These are phyloP conservation scores for Metschnikowia rubicola DNA, from an alignment of 805 yeast genomes.

Conservation along the genomic window DNA sequence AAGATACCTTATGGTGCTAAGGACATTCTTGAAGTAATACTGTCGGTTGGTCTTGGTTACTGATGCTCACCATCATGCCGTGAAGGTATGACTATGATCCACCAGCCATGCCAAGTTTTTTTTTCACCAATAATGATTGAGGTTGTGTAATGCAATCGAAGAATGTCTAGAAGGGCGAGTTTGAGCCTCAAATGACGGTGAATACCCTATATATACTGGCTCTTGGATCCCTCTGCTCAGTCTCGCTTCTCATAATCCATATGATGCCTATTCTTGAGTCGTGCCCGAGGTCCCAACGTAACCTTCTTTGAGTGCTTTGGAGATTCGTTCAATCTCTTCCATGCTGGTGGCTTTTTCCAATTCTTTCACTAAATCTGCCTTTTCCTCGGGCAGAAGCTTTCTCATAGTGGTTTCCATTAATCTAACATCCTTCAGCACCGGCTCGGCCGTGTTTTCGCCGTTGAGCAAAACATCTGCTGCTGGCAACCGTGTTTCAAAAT, in stretches of 20 bases:
- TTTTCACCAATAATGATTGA: too few relatives aligned
- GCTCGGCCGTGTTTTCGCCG: conserved; percentile 1
- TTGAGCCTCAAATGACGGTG: too few relatives aligned
- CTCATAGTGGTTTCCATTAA: conserved; percentile 34
- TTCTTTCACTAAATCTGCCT: conserved; percentile 46
- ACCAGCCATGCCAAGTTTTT: too few relatives aligned
- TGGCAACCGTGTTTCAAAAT: conserved; percentile 22
- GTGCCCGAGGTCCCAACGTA: conserved; percentile 1
- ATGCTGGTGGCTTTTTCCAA: conserved; percentile 63
- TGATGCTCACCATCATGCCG: too few relatives aligned
- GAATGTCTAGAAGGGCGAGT: too few relatives aligned
- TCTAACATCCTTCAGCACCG: conserved; percentile 25
- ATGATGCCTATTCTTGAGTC: background rate
- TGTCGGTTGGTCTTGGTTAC: too few relatives aligned
- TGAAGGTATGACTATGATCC: too few relatives aligned
- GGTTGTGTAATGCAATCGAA: too few relatives aligned
- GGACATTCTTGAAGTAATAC: too few relatives aligned
- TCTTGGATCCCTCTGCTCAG: too few relatives aligned
- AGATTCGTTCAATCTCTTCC: conserved; percentile 73
- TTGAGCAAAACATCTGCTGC: conserved; percentile 27
- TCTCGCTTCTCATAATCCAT: background rate
- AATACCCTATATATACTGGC: too few relatives aligned
- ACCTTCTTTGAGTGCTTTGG: conserved; percentile 25
- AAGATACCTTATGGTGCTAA: too few relatives aligned
- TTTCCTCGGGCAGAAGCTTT: conserved; percentile 55